A percentile compares a stretch with the other conserved stretches of the same genome.
Conservation (phyloP, 2,329 filamentous ascomycete genomes). For the Calycina marina region DNA sequence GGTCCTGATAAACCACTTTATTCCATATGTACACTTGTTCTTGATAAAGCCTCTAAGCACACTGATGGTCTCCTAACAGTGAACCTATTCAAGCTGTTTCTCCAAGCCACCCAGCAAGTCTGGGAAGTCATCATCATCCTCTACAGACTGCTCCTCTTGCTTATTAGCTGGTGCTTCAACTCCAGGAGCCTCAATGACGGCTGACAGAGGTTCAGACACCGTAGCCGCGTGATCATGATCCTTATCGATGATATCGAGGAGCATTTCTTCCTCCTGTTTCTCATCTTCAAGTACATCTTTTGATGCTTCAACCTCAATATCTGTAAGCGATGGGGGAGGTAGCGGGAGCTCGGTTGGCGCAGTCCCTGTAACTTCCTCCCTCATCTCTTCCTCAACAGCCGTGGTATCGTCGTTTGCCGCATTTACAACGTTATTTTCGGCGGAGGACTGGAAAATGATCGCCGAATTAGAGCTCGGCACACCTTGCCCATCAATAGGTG, state of each 20-base stretch:
- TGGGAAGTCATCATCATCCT: slow-evolving; percentile 11
- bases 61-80: too few species aligned
- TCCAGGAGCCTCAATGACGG: background rate
- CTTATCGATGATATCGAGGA: slow-evolving; percentile 13
- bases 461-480: slow-evolving; percentile 1
- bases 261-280: slow-evolving; percentile 17
- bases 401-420: background rate
- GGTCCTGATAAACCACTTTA: too few species aligned
- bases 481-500: slow-evolving; percentile 12
- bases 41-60: too few species aligned
- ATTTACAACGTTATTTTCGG: too few species aligned
- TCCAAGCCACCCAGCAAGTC: slow-evolving; percentile 19
- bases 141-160: slow-evolving; percentile 9
- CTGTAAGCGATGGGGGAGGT: slow-evolving; percentile 11
- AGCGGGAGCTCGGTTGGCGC: slow-evolving; percentile 8
- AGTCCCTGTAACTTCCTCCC: slow-evolving; percentile 6
- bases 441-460: background rate
- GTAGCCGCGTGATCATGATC: background rate
- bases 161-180: background rate
- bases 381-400: slow-evolving; percentile 11
- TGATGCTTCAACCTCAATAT: slow-evolving; percentile 5
- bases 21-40: too few species aligned
- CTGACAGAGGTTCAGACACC: background rate
- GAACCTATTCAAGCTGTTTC: too few species aligned
- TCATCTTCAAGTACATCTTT: slow-evolving; percentile 11